Evolutionary conservation across 257 asterid genomes (phyloP).

Genomic region (Solanum pinnatisectum): DNA sequence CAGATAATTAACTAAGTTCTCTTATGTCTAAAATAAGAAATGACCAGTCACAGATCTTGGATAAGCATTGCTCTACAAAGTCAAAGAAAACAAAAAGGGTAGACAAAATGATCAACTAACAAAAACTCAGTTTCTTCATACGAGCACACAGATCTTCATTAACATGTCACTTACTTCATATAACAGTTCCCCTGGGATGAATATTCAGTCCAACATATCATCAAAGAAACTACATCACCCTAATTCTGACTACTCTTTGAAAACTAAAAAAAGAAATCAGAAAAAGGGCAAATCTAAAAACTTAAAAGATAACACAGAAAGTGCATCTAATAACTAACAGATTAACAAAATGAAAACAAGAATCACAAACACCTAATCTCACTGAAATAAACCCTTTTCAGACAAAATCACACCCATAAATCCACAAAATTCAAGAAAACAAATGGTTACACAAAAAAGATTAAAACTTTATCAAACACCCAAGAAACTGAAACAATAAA

Average conservation of each 20-base stretch:
- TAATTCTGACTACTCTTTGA: neutral
- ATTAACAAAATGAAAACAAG: neutral
- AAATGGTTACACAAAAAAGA: neutral
- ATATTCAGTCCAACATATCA: neutral
- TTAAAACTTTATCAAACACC: neutral
- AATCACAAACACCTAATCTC: neutral
- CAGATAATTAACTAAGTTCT: neutral
- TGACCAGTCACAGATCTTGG: neutral
- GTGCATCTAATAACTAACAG: neutral
- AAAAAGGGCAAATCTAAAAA: neutral
- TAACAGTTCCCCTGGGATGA: neutral
- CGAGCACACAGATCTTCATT: neutral
- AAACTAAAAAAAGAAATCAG: neutral
- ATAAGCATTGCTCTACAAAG: neutral
- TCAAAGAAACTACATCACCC: neutral
- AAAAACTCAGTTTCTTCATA: neutral
- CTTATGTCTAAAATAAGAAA: neutral
- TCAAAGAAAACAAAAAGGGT: neutral
- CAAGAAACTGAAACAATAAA: neutral
- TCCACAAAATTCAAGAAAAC: neutral
- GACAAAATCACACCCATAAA: neutral
- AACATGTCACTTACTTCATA: neutral
- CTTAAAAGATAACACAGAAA: neutral
- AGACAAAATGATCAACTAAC: neutral
- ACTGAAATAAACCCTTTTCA: neutral